phyloP scores from a whole-genome alignment of 345 rosid genomes.

The Mercurialis annua region DNA sequence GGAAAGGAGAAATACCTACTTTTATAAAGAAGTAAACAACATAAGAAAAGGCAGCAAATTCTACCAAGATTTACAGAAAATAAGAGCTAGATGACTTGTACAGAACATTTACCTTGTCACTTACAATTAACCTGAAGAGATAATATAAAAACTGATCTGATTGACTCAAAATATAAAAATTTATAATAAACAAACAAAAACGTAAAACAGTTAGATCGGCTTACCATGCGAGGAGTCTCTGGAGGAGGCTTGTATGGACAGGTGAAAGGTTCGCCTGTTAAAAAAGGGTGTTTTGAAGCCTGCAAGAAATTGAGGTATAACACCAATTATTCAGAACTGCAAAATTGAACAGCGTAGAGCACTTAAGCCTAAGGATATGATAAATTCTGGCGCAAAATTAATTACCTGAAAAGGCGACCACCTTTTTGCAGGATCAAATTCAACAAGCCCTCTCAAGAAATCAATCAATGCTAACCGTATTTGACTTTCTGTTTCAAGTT shows the following conservation, averaged over 20 bases:
- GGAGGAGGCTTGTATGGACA: constrained; percentile 81
- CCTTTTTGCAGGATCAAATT: constrained; percentile 97
- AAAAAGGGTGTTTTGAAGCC: constrained; percentile 99
- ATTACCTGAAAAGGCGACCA: constrained; percentile 99
- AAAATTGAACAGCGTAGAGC: constrained; percentile 6
- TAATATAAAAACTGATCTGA: too few relatives aligned
- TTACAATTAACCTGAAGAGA: too few relatives aligned
- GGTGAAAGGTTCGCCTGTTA: constrained; percentile 96
- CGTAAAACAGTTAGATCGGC: constrained; percentile 12
- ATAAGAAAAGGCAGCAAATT: not conserved
- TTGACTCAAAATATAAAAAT: not conserved
- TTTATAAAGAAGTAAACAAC: not conserved
- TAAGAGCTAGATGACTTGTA: not conserved
- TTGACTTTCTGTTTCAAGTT: constrained; percentile 63
- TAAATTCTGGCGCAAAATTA: constrained; percentile 14
- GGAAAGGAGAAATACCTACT: not conserved
- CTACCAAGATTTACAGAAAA: not conserved
- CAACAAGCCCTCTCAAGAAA: constrained; percentile 96
- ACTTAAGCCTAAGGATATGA: constrained; percentile 6
- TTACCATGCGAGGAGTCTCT: constrained; percentile 86
- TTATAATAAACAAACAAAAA: too few relatives aligned
- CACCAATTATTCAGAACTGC: not conserved
- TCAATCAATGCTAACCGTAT: constrained; percentile 87
- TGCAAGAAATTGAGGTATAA: constrained; percentile 33
- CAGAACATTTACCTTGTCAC: not conserved